phyloP scores from a whole-genome alignment of 345 rosid species.

The Anastatica hierochuntica region DNA sequence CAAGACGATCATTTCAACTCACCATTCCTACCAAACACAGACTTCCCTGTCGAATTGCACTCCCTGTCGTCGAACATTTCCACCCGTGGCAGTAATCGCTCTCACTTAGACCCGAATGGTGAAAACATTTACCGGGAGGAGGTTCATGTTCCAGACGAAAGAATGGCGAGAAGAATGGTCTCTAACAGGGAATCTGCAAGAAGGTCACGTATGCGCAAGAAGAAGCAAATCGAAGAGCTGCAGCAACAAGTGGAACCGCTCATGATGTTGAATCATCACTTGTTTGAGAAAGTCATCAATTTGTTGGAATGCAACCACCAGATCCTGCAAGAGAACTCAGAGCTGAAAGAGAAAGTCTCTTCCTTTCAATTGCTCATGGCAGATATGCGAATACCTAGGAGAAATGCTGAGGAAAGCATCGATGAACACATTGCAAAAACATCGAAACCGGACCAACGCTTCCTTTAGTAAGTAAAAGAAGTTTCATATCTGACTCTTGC shows the following conservation, averaged over 20 bases:
- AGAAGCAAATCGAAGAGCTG: constrained; percentile 68
- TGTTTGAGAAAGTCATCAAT: constrained; percentile 55
- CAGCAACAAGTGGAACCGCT: constrained; percentile 56
- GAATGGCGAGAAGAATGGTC: constrained; percentile 52
- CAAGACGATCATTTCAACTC: constrained; percentile 33
- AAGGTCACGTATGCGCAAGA: constrained; percentile 59
- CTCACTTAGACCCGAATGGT: constrained; percentile 26
- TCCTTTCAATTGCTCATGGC: constrained; percentile 49
- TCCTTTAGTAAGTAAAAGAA: constrained; percentile 13
- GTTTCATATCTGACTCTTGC: too few species aligned
- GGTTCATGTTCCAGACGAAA: constrained; percentile 30
- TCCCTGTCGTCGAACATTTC: constrained; percentile 28
- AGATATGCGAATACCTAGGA: constrained; percentile 39
- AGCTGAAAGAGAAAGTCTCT: constrained; percentile 54
- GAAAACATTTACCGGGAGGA: not conserved
- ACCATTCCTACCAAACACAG: constrained; percentile 13
- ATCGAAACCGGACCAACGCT: constrained; percentile 21
- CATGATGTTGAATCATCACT: constrained; percentile 41
- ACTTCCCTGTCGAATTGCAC: constrained; percentile 22
- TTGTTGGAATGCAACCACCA: constrained; percentile 60
- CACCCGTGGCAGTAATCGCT: constrained; percentile 6
- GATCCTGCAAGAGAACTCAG: constrained; percentile 62
- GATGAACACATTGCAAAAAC: constrained; percentile 28
- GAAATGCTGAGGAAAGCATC: constrained; percentile 26
- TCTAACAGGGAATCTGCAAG: constrained; percentile 79